Percentiles rank a stretch among this genome's conserved stretches.
Evolutionary conservation across 2,329 filamentous ascomycete genomes (phyloP).

Genomic region (Alternaria longipes): DNA sequence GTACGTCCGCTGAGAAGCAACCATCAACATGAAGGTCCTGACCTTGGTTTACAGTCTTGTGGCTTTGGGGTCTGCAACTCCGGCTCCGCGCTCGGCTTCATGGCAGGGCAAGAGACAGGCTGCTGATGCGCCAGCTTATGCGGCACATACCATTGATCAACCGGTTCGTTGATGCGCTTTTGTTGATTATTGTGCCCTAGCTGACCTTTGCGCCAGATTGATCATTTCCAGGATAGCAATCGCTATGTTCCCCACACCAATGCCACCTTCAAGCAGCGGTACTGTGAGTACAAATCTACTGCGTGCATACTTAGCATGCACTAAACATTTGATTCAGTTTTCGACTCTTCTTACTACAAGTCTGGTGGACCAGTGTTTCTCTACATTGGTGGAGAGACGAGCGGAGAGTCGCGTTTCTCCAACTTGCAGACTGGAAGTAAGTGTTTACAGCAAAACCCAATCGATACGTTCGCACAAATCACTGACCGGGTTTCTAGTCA

Average conservation of each 20-base stretch:
- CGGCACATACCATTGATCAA: conserved; percentile 37
- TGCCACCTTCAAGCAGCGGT: conserved; percentile 64
- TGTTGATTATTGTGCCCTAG: neutral
- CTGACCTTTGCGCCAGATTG: conserved; percentile 45
- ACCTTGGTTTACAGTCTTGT: conserved; percentile 13
- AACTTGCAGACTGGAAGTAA: conserved; percentile 54
- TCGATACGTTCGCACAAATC: neutral
- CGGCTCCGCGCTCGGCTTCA: conserved; percentile 1
- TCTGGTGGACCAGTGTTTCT: conserved; percentile 62
- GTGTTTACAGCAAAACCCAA: neutral
- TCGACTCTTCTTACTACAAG: conserved; percentile 63
- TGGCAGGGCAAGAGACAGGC: conserved; percentile 26
- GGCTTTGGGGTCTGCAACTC: conserved; percentile 12
- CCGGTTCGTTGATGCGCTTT: conserved; percentile 21
- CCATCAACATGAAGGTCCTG: conserved; percentile 20
- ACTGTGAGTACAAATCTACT: conserved; percentile 41
- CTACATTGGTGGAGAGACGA: conserved; percentile 59
- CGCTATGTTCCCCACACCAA: conserved; percentile 55
- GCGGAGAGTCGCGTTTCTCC: conserved; percentile 51
- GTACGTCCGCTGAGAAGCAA: neutral
- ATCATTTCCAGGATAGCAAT: conserved; percentile 57
- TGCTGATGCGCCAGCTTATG: conserved; percentile 25
- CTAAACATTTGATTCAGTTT: conserved; percentile 37
- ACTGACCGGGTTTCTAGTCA: conserved; percentile 44
- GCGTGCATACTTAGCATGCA: too few species aligned